Percentiles rank a stretch among this genome's conserved stretches.
Conservation (phyloP, 2,329 filamentous ascomycete species). For the Rachicladosporium sp. region DNA sequence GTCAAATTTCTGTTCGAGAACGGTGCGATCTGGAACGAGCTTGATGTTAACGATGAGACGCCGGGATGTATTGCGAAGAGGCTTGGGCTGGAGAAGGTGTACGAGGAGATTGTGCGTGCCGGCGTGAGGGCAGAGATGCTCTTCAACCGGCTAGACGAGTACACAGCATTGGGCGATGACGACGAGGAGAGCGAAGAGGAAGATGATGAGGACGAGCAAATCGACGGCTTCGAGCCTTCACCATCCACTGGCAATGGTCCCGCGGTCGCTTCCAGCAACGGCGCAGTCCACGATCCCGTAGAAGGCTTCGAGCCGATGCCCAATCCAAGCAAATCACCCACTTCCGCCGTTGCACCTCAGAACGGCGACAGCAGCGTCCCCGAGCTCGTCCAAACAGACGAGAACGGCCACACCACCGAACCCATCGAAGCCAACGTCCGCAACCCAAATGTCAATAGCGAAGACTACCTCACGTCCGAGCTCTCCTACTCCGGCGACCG, state of each 20-base stretch:
- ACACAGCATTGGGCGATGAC: constrained; percentile 56
- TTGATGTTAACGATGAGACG: constrained; percentile 77
- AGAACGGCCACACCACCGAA: constrained; percentile 14
- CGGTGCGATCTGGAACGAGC: constrained; percentile 95
- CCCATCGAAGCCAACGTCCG: constrained; percentile 30
- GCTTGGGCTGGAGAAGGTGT: constrained; percentile 57
- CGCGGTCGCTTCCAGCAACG: constrained; percentile 11
- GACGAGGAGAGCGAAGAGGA: constrained; percentile 42
- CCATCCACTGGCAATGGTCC: constrained; percentile 7
- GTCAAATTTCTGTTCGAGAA: constrained; percentile 68
- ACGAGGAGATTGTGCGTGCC: constrained; percentile 74
- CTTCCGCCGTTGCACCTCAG: constrained; percentile 5
- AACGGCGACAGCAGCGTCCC: constrained; percentile 12
- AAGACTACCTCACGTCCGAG: constrained; percentile 37
- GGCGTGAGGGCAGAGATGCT: constrained; percentile 84
- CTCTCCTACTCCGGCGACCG: constrained; percentile 36
- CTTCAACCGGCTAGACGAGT: constrained; percentile 69
- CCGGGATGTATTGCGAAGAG: constrained; percentile 72
- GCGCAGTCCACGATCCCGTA: constrained; percentile 7
- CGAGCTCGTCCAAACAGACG: constrained; percentile 14
- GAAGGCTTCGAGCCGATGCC: constrained; percentile 22
- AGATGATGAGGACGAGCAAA: constrained; percentile 27
- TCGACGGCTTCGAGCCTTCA: constrained; percentile 23
- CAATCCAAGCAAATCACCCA: constrained; percentile 19
- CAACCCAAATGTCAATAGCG: constrained; percentile 31